phyloP scores from a whole-genome alignment of 2,329 filamentous ascomycete genomes.

The Sporothrix brasiliensis region DNA sequence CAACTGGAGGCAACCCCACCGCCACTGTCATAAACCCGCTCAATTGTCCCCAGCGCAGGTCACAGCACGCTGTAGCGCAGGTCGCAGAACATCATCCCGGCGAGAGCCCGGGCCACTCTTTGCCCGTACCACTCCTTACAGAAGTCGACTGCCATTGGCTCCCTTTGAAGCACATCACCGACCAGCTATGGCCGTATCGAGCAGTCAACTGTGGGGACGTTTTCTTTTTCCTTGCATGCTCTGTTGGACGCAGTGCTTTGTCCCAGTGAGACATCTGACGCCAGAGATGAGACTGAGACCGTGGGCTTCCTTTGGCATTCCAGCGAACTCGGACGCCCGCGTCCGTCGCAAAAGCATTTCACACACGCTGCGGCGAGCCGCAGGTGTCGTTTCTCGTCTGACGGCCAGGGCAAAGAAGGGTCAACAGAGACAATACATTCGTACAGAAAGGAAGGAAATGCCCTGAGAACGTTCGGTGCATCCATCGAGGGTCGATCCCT shows the following conservation, averaged over 20 bases:
- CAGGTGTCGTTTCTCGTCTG: background rate
- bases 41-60: conserved; percentile 10
- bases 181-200: background rate
- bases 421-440: background rate
- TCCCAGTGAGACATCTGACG: conserved; percentile 4
- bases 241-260: background rate
- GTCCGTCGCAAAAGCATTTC: background rate
- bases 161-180: conserved; percentile 9
- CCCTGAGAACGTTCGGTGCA: conserved; percentile 20
- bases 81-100: conserved; percentile 22
- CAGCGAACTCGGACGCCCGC: background rate
- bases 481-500: background rate
- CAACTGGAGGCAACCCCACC: background rate
- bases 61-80: conserved; percentile 29
- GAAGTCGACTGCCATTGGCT: too few species aligned
- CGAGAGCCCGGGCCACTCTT: background rate
- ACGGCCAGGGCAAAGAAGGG: background rate
- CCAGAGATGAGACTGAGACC: background rate
- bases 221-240: conserved; percentile 19
- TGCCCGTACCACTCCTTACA: background rate
- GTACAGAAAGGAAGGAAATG: background rate
- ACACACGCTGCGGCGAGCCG: background rate
- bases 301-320: background rate
- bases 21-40: background rate
- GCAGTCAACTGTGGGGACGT: conserved; percentile 9